Evolutionary conservation across 140 eudicot genomes (phyloP).

Genomic region (Anethum foeniculum): DNA sequence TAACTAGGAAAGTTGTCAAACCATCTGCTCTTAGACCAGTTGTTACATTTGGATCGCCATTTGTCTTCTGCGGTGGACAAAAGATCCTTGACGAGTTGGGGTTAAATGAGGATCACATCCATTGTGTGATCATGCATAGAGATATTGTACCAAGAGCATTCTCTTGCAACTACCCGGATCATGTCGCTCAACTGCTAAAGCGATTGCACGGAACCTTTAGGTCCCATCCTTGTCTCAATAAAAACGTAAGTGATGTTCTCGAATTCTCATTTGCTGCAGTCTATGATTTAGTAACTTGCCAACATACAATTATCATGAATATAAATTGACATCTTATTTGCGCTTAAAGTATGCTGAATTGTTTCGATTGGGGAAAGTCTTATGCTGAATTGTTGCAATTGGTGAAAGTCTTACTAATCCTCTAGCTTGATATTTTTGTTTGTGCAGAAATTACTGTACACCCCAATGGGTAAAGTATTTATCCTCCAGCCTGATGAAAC

Average conservation of each 20-base stretch:
- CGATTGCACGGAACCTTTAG: slow-evolving; percentile 58
- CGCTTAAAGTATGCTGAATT: background rate
- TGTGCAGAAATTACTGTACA: slow-evolving; percentile 66
- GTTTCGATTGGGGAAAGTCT: background rate
- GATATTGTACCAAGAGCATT: slow-evolving; percentile 94
- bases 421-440: background rate
- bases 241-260: slow-evolving; percentile 41
- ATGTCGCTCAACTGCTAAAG: slow-evolving; percentile 65
- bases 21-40: slow-evolving; percentile 65
- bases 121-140: slow-evolving; percentile 80
- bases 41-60: slow-evolving; percentile 86
- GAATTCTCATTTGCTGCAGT: background rate
- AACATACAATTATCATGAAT: background rate
- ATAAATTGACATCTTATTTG: background rate
- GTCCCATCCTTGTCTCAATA: slow-evolving; percentile 74
- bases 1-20: slow-evolving; percentile 47
- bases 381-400: background rate
- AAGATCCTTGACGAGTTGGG: slow-evolving; percentile 61
- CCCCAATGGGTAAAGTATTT: slow-evolving; percentile 80
- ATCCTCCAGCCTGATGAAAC: slow-evolving; percentile 80
- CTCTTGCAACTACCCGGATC: slow-evolving; percentile 80
- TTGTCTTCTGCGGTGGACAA: slow-evolving; percentile 78
- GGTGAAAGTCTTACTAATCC: background rate
- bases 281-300: background rate
- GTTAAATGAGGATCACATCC: slow-evolving; percentile 52